A percentile compares a stretch with the other conserved stretches of the same genome.
Conservation (phyloP, 768 basidiomycete species). For the Pisolithus orientalis region DNA sequence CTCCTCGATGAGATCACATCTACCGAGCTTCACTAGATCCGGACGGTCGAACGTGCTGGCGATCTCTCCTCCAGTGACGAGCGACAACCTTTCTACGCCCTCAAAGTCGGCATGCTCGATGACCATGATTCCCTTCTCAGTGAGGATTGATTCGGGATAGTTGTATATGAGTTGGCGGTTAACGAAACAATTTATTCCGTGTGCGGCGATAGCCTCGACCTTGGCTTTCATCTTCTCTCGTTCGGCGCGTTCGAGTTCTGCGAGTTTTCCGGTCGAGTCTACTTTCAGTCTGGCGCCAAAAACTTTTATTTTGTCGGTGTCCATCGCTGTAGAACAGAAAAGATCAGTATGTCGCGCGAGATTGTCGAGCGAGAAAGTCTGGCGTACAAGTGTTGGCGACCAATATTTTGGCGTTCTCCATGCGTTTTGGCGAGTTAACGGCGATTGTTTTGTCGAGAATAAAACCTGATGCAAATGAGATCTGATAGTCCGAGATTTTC, state of each 20-base stretch:
- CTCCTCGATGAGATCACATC: slow-evolving; percentile 94
- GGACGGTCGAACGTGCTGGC: slow-evolving; percentile 92
- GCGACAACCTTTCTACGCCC: slow-evolving; percentile 90
- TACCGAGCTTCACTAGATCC: slow-evolving; percentile 86
- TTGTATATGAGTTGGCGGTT: slow-evolving; percentile 99
- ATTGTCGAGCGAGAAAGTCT: background rate
- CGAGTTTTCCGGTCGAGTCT: slow-evolving; percentile 92
- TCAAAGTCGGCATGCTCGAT: slow-evolving; percentile 99
- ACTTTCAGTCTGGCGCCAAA: slow-evolving; percentile 97
- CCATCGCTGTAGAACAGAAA: slow-evolving; percentile 66
- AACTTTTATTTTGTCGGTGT: slow-evolving; percentile 99
- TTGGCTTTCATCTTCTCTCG: slow-evolving; percentile 99
- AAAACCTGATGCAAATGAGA: slow-evolving; percentile 54
- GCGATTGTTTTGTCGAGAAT: slow-evolving; percentile 96
- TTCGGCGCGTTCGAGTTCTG: slow-evolving; percentile 96
- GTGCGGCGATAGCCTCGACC: slow-evolving; percentile 88
- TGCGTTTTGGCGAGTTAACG: slow-evolving; percentile 88
- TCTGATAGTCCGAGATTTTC: background rate
- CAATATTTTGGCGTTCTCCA: slow-evolving; percentile 92
- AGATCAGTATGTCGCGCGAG: background rate
- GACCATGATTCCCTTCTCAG: slow-evolving; percentile 90
- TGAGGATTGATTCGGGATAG: slow-evolving; percentile 93
- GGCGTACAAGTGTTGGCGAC: slow-evolving; percentile 95
- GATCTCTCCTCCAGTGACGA: slow-evolving; percentile 98
- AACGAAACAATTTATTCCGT: slow-evolving; percentile 96